Conservation (phyloP, 2,329 filamentous ascomycete genomes). For the Venturia nashicola region DNA sequence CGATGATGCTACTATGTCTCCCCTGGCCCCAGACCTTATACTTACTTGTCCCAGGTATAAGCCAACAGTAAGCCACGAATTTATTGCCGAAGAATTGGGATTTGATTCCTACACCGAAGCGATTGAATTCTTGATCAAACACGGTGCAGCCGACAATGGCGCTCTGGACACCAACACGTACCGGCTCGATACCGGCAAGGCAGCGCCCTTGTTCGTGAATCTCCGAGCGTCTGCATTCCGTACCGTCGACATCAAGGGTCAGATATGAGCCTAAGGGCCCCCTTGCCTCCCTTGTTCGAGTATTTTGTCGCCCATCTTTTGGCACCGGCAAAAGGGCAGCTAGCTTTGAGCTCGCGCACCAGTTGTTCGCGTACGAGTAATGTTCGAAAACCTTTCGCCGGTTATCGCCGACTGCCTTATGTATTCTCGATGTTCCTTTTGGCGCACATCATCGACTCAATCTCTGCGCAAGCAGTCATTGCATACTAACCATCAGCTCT, state of each 20-base stretch:
- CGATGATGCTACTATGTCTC: no score
- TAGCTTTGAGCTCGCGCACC: neutral
- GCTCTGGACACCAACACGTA: slow-evolving; percentile 37
- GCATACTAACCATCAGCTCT: slow-evolving; percentile 3
- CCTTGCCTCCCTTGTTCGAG: neutral
- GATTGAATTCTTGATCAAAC: slow-evolving; percentile 70
- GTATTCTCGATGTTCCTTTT: neutral
- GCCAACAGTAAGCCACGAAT: slow-evolving; percentile 75
- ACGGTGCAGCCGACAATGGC: neutral
- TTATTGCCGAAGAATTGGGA: slow-evolving; percentile 88
- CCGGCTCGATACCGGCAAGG: slow-evolving; percentile 12
- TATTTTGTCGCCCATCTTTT: neutral
- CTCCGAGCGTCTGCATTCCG: slow-evolving; percentile 64
- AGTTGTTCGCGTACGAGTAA: neutral
- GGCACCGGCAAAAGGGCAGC: neutral
- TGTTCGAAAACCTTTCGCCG: neutral
- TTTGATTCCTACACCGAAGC: slow-evolving; percentile 90
- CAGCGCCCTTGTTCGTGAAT: slow-evolving; percentile 50
- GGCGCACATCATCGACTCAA: neutral
- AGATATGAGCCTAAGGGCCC: slow-evolving; percentile 50
- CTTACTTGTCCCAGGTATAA: slow-evolving; percentile 57
- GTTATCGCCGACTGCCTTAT: neutral
- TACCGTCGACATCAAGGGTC: slow-evolving; percentile 92
- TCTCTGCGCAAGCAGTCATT: neutral
- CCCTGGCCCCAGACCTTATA: slow-evolving; percentile 30